Evolutionary conservation across 345 rosid genomes (phyloP), one percentile per base, ranked within the genome.

Genomic region (Psidium friedrichsthalianum): DNA sequence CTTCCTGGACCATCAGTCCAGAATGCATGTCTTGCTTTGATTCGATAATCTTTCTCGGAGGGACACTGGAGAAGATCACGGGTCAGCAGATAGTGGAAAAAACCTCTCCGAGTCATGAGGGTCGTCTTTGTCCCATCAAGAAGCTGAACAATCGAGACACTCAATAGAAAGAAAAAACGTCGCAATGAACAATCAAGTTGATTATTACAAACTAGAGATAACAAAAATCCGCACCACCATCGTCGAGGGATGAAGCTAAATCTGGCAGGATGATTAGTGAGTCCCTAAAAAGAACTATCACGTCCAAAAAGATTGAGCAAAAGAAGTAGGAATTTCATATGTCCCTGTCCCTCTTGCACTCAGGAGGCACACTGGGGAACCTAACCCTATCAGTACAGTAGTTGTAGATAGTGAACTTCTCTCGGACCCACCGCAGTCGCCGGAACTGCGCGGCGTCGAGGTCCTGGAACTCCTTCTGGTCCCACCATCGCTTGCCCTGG

Each of bases 401-500:
- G 89, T 94, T 94, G 87, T 94, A 94, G 59, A 95, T 92, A 74
- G 98, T 94, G 90, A 88, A 93, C 40, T 87, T 91, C 86, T 86
- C 54, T 52, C 96, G 93, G 18, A 95, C 95, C 98, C 98, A 94
- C 3, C 56, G 83, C 47, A 95, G 92, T 80, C 94, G 88, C 51
- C 89, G 89, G 86, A 89, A 94, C 76, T 94, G 95, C 3, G 53
- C 3, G 6, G 90, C 90, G 18, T 95, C 95, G 0, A 95, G 95
- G 86, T 94, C 98, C 55, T 85, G 98, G 87, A 89, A 95, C n/a
- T 89, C 95, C 24, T 90, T 93, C 89, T 92, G 98, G 82, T 95
- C 98, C 98, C 98, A 95, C 96, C 98, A 95, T 74, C 93, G 83
- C 84, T 90, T 94, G 82, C 96, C 98, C 82, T 95, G 98, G 0